phyloP scores from a whole-genome alignment of 805 yeast species.

The Wickerhamiella australiensis region DNA sequence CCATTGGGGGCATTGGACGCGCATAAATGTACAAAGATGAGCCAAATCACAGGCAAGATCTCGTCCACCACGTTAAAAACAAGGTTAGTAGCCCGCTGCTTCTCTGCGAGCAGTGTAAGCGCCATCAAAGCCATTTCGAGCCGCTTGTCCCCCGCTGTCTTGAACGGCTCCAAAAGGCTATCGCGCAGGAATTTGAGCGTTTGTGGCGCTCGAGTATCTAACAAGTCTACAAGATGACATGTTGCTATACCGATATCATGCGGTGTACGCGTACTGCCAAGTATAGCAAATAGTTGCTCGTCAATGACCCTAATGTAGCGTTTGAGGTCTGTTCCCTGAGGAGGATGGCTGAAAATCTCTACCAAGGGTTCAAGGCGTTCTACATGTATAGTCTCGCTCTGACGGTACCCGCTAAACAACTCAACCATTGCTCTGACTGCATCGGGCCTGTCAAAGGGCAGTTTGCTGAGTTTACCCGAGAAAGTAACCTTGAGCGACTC shows the following conservation, averaged over 20 bases:
- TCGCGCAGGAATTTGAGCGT: conserved; percentile 17
- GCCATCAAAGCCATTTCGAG: conserved; percentile 15
- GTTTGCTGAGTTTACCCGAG: conserved; percentile 37
- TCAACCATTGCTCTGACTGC: conserved; percentile 71
- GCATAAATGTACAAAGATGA: conserved; percentile 16
- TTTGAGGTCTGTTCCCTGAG: conserved; percentile 36
- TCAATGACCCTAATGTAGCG: conserved; percentile 51
- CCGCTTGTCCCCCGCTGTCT: not conserved
- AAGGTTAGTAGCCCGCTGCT: conserved; percentile 9
- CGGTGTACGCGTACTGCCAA: conserved; percentile 40
- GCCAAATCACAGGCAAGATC: conserved; percentile 20
- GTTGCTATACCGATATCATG: conserved; percentile 11
- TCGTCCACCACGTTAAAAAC: conserved; percentile 9
- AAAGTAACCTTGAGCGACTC: conserved; percentile 38
- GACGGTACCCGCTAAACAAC: conserved; percentile 63
- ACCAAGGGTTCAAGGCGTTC: conserved; percentile 56
- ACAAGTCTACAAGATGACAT: conserved; percentile 2
- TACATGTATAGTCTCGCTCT: conserved; percentile 53
- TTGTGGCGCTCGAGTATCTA: conserved; percentile 14
- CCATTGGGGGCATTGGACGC: conserved; percentile 17
- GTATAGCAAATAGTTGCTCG: conserved; percentile 46
- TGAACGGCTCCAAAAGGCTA: conserved; percentile 14
- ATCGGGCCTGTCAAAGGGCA: conserved; percentile 47
- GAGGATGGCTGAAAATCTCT: conserved; percentile 52
- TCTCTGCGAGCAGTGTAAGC: conserved; percentile 10